phyloP scores from a whole-genome alignment of 225 moss, liverwort and hornwort species.

The Pleurozium schreberi region DNA sequence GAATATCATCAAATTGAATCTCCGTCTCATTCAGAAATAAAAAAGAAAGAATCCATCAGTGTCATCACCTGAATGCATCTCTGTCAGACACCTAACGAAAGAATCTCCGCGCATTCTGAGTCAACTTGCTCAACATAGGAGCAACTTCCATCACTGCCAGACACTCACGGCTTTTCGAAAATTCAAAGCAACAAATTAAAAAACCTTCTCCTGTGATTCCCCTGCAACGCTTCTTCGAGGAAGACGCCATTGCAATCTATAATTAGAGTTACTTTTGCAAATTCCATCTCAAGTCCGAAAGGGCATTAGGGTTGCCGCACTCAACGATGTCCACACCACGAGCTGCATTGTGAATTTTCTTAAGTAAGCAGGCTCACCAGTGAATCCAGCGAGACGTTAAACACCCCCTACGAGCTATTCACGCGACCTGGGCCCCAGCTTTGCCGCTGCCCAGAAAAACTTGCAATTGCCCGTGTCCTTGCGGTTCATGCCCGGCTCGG shows the following conservation, averaged over 20 bases:
- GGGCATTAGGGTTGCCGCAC: background rate
- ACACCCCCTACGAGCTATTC: too few relatives aligned
- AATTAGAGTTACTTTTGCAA: background rate
- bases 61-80: background rate
- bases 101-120: background rate
- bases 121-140: background rate
- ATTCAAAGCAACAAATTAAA: background rate
- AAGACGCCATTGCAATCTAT: background rate
- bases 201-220: background rate
- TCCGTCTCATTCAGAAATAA: background rate
- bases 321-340: background rate
- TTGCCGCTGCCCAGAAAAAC: too few relatives aligned
- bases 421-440: too few relatives aligned
- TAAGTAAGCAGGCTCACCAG: background rate
- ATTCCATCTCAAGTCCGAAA: background rate
- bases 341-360: background rate
- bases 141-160: background rate
- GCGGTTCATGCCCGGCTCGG: too few relatives aligned
- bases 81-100: background rate
- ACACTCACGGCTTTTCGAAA: background rate
- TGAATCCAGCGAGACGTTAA: too few relatives aligned
- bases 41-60: background rate
- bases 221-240: background rate
- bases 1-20: background rate
- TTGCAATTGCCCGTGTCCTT: too few relatives aligned